Base-by-base conservation (phyloP, 2,329 filamentous ascomycete genomes). In the Gaeumannomyces tritici region DNA sequence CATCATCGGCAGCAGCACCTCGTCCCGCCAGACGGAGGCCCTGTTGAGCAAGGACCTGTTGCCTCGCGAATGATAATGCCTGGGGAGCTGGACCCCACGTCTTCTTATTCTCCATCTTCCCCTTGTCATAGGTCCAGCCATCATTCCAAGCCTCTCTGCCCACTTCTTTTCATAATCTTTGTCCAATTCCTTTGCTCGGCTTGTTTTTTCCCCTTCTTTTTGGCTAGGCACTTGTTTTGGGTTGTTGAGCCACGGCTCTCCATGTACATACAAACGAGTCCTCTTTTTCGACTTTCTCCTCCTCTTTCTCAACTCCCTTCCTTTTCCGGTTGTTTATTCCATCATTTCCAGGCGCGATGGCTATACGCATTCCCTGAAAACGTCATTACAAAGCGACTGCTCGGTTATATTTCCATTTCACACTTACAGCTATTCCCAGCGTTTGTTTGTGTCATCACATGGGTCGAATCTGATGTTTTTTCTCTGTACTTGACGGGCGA, bases 1-100 rank as follows among this genome's bases (percentile, higher is more conserved):
- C 1, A 70, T 76, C 51, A 75, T 75, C 62, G 76, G 75, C 66
- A 76, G 74, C 67, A 69, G 69, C 29, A 68, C 66, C 57, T 67
- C 65, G 26, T 68, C 67, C 55, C 67, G 67, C 55, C 64, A 67
- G 35, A 70, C 69, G n/a, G 54, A 57, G 42, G 18, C 29, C 62
- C 59, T 69, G 31, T 57, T 75, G 15, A 69, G 70, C 6, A 74
- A 75, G 64, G 73, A 74, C 62, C 63, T 76, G 64, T 67, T 70
- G 57, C 74, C 73, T 58, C 67, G 64, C 15, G 73, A 76, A 57
- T 62, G 51, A 57, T 55, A 28, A 54, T 29, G 18, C 21, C 42
- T 8, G n/a, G 42, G 11, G 21, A 51, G 18, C n/a, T 28, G 55
- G 55, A 9, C 26, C 11, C 26, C 13, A 27, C 7, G 3, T 28